These are phyloP conservation scores for Teratosphaeria destructans DNA, from an alignment of 2,329 filamentous ascomycete genomes.

Conservation along the genomic window DNA sequence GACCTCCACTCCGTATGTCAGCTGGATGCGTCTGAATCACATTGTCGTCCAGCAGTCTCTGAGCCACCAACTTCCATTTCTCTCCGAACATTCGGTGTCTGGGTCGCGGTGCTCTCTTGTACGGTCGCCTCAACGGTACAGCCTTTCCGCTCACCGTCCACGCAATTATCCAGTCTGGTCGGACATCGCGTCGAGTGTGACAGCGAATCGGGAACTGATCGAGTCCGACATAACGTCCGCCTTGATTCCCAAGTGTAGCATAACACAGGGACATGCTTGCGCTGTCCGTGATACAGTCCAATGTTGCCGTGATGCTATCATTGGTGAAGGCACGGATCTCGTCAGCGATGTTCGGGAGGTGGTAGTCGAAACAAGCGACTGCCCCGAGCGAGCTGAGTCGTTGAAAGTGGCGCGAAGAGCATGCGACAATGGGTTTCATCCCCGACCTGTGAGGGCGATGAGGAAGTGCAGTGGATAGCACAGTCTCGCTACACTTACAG, in stretches of 20 bases:
- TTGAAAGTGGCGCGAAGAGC: neutral
- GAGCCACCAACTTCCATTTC: neutral
- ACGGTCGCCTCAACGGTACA: neutral
- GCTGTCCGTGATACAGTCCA: neutral
- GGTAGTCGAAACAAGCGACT: neutral
- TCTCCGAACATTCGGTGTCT: neutral
- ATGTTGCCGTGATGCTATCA: neutral
- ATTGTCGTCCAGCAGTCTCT: neutral
- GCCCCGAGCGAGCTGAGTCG: neutral
- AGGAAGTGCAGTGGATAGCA: neutral
- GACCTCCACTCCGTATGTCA: neutral
- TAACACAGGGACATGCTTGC: neutral
- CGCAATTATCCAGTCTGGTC: neutral
- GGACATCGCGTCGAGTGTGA: neutral
- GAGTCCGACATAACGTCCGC: neutral
- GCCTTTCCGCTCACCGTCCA: neutral
- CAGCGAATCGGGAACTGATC: neutral
- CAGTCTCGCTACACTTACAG: neutral
- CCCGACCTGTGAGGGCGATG: neutral
- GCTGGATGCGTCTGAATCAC: neutral
- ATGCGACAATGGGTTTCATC: neutral
- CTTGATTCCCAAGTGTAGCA: neutral
- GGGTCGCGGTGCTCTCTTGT: neutral
- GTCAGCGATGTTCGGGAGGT: neutral
- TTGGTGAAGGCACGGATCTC: neutral